Evolutionary conservation across 164 flowering plant species (phyloP).

Genomic region (Liquidambar formosana): DNA sequence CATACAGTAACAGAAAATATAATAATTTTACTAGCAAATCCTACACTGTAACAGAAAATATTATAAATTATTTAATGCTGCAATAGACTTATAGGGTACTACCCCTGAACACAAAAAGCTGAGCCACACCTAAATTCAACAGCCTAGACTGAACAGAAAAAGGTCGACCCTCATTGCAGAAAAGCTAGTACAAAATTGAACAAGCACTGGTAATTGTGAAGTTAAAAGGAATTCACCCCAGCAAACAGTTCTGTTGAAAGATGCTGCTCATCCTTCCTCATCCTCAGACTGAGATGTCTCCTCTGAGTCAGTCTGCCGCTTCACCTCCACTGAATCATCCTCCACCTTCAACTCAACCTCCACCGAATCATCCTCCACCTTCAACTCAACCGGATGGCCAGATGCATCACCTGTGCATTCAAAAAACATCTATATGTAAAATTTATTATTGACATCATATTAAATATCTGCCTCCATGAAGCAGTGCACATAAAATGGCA

Average conservation of each 20-base stretch:
- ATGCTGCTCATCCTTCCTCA: conserved; percentile 1
- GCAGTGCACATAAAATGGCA: too few relatives aligned
- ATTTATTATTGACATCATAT: too few relatives aligned
- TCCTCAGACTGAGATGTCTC: conserved; percentile 3
- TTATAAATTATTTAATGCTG: too few relatives aligned
- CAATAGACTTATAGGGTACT: too few relatives aligned
- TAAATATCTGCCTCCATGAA: too few relatives aligned
- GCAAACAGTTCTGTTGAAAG: neutral
- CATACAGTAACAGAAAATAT: too few relatives aligned
- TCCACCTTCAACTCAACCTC: conserved; percentile 9
- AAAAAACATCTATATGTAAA: neutral
- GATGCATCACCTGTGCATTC: neutral
- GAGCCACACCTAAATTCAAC: neutral
- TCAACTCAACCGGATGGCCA: neutral
- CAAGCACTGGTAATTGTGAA: neutral
- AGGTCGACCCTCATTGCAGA: neutral
- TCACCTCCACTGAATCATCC: neutral
- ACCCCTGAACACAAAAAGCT: neutral
- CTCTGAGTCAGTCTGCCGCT: neutral
- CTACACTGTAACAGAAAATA: too few relatives aligned
- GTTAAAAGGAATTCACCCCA: neutral
- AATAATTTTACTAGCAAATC: too few relatives aligned
- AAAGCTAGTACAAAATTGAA: neutral
- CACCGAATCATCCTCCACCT: neutral
- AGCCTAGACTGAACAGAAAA: neutral